Conservation (phyloP, 1,139 yeast genomes). For the Candida sojae region DNA sequence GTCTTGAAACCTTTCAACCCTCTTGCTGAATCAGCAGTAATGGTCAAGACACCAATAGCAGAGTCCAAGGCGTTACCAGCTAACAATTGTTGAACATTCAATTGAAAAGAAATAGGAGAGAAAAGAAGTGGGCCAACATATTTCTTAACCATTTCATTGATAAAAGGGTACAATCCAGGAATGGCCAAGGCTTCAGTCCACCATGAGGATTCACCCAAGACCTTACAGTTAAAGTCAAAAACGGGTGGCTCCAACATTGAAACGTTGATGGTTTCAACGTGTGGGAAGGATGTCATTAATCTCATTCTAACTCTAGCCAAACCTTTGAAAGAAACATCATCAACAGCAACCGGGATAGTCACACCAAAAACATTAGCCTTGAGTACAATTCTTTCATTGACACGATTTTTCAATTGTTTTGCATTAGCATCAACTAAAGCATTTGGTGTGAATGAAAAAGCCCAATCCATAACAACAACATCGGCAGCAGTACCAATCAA, state of each 20-base stretch:
- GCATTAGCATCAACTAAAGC: conserved; percentile 78
- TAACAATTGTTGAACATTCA: conserved; percentile 86
- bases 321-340: conserved; percentile 65
- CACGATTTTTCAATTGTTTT: conserved; percentile 79
- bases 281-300: conserved; percentile 90
- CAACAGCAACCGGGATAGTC: conserved; percentile 61
- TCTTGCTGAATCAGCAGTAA: conserved; percentile 67
- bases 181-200: conserved; percentile 84
- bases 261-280: conserved; percentile 84
- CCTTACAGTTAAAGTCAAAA: conserved; percentile 76
- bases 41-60: conserved; percentile 81
- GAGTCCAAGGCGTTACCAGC: conserved; percentile 82
- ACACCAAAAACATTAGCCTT: conserved; percentile 68
- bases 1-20: conserved; percentile 69
- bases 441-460: conserved; percentile 86
- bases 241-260: conserved; percentile 83
- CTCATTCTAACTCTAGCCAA: conserved; percentile 78
- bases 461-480: conserved; percentile 97
- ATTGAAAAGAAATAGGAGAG: conserved; percentile 87
- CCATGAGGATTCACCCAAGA: conserved; percentile 74
- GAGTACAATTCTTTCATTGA: conserved; percentile 77
- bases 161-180: conserved; percentile 83
- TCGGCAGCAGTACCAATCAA: conserved; percentile 85
- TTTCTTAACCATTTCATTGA: conserved; percentile 81
- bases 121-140: conserved; percentile 87